A percentile compares a stretch with the other conserved stretches of the same genome.
phyloP scores from a whole-genome alignment of 176 grass and related monocot genomes.

The Bromus sterilis region DNA sequence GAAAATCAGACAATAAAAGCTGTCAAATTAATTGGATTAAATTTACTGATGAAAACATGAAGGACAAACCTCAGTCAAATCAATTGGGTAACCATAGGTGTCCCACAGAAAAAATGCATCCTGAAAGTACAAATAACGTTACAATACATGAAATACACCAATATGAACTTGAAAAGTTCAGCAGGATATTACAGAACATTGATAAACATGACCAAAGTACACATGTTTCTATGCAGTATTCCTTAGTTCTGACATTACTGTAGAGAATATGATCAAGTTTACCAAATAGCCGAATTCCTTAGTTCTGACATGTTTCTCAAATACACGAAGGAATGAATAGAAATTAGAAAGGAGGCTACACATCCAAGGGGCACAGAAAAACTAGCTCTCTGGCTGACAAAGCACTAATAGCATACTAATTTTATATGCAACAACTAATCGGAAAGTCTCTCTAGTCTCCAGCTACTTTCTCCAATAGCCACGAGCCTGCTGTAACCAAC shows the following conservation, averaged over 20 bases:
- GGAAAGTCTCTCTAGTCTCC: not conserved
- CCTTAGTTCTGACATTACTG: not conserved
- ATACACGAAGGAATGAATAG: not conserved
- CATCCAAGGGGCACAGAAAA: not conserved
- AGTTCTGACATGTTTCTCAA: not conserved
- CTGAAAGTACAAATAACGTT: conserved; percentile 28
- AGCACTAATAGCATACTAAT: not conserved
- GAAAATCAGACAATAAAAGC: not conserved
- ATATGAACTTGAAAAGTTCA: not conserved
- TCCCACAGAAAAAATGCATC: conserved; percentile 94
- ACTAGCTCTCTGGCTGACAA: not conserved
- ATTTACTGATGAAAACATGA: conserved; percentile 7
- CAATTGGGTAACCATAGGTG: conserved; percentile 89
- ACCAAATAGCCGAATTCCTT: not conserved
- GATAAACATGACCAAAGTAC: not conserved
- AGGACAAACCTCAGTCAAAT: conserved; percentile 83
- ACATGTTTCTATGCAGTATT: not conserved
- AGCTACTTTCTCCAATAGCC: not conserved
- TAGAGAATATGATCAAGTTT: not conserved
- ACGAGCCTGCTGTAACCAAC: not conserved
- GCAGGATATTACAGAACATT: not conserved
- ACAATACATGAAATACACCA: not conserved
- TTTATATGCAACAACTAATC: not conserved
- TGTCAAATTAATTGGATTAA: not conserved
- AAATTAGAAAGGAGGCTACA: not conserved